These are phyloP conservation scores for Pythium apleroticum DNA, from an alignment of 352 stramenopile species.

Conservation along the genomic window DNA sequence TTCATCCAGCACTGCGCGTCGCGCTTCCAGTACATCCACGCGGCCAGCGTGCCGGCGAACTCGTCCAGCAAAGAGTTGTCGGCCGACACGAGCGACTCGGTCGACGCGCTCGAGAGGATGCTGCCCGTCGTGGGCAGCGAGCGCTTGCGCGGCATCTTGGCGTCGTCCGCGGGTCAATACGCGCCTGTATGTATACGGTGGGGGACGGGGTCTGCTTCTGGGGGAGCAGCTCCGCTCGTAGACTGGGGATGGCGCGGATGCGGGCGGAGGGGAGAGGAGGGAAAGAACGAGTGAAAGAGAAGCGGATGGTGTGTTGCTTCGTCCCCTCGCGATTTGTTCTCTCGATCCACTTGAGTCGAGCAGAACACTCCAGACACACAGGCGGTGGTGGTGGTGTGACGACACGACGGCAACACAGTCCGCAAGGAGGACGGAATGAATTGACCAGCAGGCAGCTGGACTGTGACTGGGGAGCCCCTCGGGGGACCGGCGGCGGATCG, in stretches of 20 bases:
- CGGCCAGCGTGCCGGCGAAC: constrained; percentile 34
- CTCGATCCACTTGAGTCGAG: not conserved
- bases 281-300: not conserved
- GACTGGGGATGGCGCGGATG: not conserved
- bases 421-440: not conserved
- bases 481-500: not conserved
- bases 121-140: constrained; percentile 28
- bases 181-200: not conserved
- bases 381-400: too few relatives aligned
- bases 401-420: not conserved
- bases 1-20: constrained; percentile 70
- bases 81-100: constrained; percentile 34
- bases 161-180: too few relatives aligned
- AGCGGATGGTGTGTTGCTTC: not conserved
- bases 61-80: constrained; percentile 35
- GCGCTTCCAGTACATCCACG: constrained; percentile 81
- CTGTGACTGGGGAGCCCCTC: not conserved
- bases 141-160: constrained; percentile 32
- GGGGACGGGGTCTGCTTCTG: not conserved
- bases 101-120: constrained; percentile 45
- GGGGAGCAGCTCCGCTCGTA: not conserved
- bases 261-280: not conserved
- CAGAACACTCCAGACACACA: too few relatives aligned
- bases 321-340: not conserved
- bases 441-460: not conserved